A percentile compares a stretch with the other conserved stretches of the same genome.
Conservation (phyloP, 177 flowering plant genomes). For the Vitis hybrid region DNA sequence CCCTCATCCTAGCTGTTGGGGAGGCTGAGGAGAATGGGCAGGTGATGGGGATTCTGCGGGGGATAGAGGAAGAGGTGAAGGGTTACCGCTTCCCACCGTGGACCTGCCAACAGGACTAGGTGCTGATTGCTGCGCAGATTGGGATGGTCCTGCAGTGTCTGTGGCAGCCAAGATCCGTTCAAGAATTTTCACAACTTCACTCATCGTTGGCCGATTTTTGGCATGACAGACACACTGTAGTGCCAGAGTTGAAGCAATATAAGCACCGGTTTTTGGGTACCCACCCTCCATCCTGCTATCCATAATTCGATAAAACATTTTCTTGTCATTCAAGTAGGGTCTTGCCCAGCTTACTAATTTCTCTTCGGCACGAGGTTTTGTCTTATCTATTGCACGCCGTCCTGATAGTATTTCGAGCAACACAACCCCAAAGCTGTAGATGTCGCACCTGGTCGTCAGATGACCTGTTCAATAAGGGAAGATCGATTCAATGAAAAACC, state of each 20-base stretch:
- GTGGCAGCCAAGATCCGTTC: constrained; percentile 26
- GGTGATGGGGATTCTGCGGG: too few species aligned
- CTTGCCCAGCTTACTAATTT: constrained; percentile 45
- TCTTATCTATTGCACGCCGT: constrained; percentile 40
- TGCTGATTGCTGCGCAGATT: neutral
- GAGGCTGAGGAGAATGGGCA: too few species aligned
- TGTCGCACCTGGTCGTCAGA: constrained; percentile 40
- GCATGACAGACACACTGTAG: constrained; percentile 35
- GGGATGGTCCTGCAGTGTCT: neutral
- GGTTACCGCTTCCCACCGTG: too few species aligned
- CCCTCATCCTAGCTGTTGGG: neutral
- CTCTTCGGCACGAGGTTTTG: constrained; percentile 34
- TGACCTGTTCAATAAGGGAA: constrained; percentile 26
- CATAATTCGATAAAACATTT: constrained; percentile 40
- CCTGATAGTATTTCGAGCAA: constrained; percentile 46
- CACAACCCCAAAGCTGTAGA: constrained; percentile 55
- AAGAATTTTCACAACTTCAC: constrained; percentile 30
- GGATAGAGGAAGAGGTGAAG: too few species aligned
- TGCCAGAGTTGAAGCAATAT: constrained; percentile 32
- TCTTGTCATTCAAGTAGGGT: constrained; percentile 34
- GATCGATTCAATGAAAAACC: too few species aligned
- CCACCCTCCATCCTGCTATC: constrained; percentile 46
- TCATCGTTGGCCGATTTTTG: constrained; percentile 41
- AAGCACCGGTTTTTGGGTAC: constrained; percentile 40
- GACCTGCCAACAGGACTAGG: neutral